Evolutionary conservation across 371 early-diverging fungal species (phyloP).

Genomic region (Apophysomyces variabilis): DNA sequence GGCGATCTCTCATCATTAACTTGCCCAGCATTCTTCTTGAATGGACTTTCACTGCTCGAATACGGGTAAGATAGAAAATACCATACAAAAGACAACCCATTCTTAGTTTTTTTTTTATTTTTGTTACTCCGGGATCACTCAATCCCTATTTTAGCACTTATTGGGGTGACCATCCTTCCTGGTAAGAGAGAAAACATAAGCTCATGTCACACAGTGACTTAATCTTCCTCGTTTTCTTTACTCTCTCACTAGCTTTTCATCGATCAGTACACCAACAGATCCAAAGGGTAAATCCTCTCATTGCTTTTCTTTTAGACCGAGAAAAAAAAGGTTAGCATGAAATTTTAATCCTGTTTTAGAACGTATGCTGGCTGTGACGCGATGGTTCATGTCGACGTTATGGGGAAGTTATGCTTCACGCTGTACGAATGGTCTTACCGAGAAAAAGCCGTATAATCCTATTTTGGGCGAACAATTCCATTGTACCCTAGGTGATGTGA

Average conservation of each 20-base stretch:
- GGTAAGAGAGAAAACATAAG: conserved; percentile 10
- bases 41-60: conserved; percentile 71
- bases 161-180: conserved; percentile 27
- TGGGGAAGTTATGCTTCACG: conserved; percentile 65
- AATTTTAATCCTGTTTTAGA: conserved; percentile 18
- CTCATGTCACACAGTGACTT: neutral
- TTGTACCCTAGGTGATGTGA: conserved; percentile 32
- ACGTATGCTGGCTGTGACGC: conserved; percentile 31
- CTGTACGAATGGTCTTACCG: conserved; percentile 43
- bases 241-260: conserved; percentile 32
- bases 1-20: conserved; percentile 77
- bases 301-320: too few relatives aligned
- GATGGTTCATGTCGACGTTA: conserved; percentile 60
- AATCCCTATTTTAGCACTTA: conserved; percentile 15
- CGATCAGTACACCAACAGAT: conserved; percentile 50
- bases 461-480: conserved; percentile 87
- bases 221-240: neutral
- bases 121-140: neutral
- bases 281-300: conserved; percentile 47
- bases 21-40: conserved; percentile 75
- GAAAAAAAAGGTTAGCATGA: neutral
- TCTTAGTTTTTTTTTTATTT: neutral
- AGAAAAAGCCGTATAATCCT: conserved; percentile 84
- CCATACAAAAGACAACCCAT: too few relatives aligned
- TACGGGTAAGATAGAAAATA: conserved; percentile 56